Evolutionary conservation across 495 filamentous ascomycete genomes (phyloP), one percentile per base, ranked within the genome.

Genomic region (Tuber indicum): DNA sequence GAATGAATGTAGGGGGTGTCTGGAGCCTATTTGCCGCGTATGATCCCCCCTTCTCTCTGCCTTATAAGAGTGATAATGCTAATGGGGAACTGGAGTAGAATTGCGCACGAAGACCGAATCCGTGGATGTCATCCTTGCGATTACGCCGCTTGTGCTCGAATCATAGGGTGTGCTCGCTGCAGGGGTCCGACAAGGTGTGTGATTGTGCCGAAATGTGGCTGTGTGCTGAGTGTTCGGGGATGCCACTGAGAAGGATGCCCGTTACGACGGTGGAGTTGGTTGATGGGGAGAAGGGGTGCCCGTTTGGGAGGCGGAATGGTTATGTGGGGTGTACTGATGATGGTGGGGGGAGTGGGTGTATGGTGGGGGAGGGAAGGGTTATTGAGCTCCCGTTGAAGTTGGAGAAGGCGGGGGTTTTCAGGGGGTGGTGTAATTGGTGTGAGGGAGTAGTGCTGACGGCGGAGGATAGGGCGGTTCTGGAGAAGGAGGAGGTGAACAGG

Each of bases 391-490:
- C 58, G 4, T 19, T 66, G 26, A 66, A 66, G 26, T 7, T n/a
- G 71, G 71, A 72, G 71, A 46, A n/a, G 36, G 4, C 26, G 1
- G 70, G 77, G 7, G 17, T 21, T 41, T 47, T 43, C n/a, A 78
- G 80, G 74, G 75, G 76, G 32, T 78, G 71, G 69, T 82, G 80
- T 74, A 71, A 52, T 41, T 82, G 80, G 80, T 82, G 80, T 69
- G 47, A 81, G 73, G 47, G 66, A 7, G 74, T 82, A 10, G 73
- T 81, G 21, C 44, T 79, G 19, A 73, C 76, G 2, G 58, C n/a
- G 10, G 76, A 76, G 23, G 79, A 82, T 43, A 75, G 77, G 72
- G 73, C 26, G 26, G 26, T 21, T 69, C 16, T 78, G 41, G 72
- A 69, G 9, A 16, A 43, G 42, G 21, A 3, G 1, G 42, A 32